Evolutionary conservation across 1,284 basidiomycete genomes (phyloP), one percentile per base, ranked within the genome.

Genomic region (Schizophyllum commune): DNA sequence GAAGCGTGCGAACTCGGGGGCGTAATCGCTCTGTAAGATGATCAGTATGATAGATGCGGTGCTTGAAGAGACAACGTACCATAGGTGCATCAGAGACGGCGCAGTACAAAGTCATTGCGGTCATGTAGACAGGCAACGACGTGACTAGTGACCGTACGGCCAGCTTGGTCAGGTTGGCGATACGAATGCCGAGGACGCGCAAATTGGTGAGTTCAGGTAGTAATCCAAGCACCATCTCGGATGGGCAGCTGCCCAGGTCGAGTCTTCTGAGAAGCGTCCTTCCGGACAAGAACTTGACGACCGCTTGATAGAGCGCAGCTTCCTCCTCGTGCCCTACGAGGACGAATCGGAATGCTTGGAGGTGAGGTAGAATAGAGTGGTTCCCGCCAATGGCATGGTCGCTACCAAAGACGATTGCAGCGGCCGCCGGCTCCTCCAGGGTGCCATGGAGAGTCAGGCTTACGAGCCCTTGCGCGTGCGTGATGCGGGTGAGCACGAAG

Each of bases 401-500:
- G 58, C 79, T 82, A 3, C 75, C 79, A 65, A 88, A 86, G n/a
- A 88, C 76, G 13, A 85, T 81, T 8, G 79, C 74, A 20, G 85
- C 85, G 0, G 81, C 77, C 13, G 70, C 74, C 0, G 83, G 81
- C 60, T 84, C 82, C 65, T 84, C 83, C 63, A 86, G 81, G 22
- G 81, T 83, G 19, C 85, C 84, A 65, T 87, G 85, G 1, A 88
- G 72, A 0, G 84, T 87, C 47, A 88, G 72, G 61, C 80, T 81
- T 67, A 81, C 77, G 56, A 88, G 73, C 51, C 78, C 80, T 62
- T 82, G 79, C 1, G 84, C 84, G 64, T 83, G 82, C 0, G 82
- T 81, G 56, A 87, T 84, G 19, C 84, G 79, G 8, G 82, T 77
- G 32, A 87, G 77, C 32, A 87, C 84, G 55, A 81, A 72, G 65